Evolutionary conservation across 2,329 filamentous ascomycete genomes (phyloP).

Genomic region (Cryphonectria carpinicola): DNA sequence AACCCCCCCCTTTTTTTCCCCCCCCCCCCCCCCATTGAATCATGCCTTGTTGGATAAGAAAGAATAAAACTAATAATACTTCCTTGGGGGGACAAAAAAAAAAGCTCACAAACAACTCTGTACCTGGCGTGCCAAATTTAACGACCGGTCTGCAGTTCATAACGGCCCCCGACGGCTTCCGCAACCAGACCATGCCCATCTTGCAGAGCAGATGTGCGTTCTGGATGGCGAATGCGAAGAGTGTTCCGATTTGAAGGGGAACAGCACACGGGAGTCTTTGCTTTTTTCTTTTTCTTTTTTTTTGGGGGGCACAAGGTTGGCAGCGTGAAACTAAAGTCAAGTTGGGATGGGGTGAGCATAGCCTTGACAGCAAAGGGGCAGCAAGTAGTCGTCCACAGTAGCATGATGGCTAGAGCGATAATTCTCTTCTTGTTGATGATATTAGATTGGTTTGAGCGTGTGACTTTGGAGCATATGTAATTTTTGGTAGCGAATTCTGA

Average conservation of each 20-base stretch:
- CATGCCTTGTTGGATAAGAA: no score
- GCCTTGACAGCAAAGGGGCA: no score
- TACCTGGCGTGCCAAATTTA: background rate
- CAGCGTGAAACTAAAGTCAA: no score
- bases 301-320: background rate
- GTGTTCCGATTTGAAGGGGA: conserved; percentile 1
- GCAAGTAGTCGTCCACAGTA: no score
- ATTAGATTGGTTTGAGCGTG: background rate
- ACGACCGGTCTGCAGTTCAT: background rate
- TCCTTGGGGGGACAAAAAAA: background rate
- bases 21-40: no score
- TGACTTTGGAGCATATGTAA: background rate
- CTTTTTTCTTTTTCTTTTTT: no score
- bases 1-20: no score
- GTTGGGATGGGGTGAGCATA: no score
- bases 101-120: conserved; percentile 1
- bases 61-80: background rate
- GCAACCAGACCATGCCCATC: background rate
- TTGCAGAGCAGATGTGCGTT: conserved; percentile 1
- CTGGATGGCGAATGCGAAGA: background rate
- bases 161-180: conserved; percentile 4
- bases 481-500: no score
- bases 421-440: background rate
- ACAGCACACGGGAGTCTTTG: background rate
- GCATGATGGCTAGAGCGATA: no score